Evolutionary conservation across 768 basidiomycete genomes (phyloP), one percentile per base, ranked within the genome.

Genomic region (Rhodosporidiobolus odoratus): DNA sequence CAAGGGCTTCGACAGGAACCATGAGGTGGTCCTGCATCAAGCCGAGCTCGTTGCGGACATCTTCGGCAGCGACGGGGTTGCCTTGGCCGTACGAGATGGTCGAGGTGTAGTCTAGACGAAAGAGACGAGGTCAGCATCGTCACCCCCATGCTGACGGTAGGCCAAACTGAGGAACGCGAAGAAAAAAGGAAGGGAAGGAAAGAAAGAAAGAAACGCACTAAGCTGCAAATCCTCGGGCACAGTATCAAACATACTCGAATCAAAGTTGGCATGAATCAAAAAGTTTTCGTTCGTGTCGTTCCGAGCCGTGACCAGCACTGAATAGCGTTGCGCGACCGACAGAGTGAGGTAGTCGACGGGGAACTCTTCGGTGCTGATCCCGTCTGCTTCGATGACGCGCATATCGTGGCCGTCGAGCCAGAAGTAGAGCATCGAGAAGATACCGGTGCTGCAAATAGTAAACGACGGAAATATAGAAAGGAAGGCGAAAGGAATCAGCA

Each of bases 291-390:
- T 81, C 0, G 88, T 89, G 72, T 92, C 90, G 79, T 94, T 94
- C 58, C 89, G 86, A 16, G 95, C 94, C 17, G 88, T 88, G 62
- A 99, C 91, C 40, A 97, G 86, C 48, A 99, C 83, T 0, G 93
- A 94, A 80, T 95, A 96, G 27, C 95, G 87, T 79, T 98, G 95
- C 0, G 93, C 93, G 38, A 89, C 92, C 21, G 91, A 84, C 66
- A 97, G 66, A 52, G 86, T 84, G 59, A 97, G 76, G 45, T 89
- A 79, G 77, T 91, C 89, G 72, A 87, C 87, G 0, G 87, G 84
- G 48, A 81, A 88, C 71, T 88, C 87, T 77, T 89, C 84, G 3
- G 87, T 83, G 81, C 97, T 95, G 1, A 71, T 70, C 10, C 76
- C 75, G 45, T 76, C 75, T 23, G 63, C 74, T 71, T 83, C 81